Evolutionary conservation across 1,284 basidiomycete genomes (phyloP).

Genomic region (Fomitopsis betulina): DNA sequence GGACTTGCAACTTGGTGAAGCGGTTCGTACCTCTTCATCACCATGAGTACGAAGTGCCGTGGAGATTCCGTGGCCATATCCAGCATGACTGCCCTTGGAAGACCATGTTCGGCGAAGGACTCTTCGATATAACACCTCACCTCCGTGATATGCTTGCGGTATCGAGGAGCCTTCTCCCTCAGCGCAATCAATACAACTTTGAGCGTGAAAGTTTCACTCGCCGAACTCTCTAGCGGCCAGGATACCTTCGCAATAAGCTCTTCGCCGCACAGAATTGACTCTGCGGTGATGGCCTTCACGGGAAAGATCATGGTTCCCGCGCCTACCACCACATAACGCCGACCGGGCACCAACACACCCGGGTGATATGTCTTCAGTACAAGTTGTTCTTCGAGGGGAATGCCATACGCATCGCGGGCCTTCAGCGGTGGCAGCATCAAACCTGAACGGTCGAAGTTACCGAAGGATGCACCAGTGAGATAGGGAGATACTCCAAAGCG

Average conservation of each 20-base stretch:
- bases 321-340: constrained; percentile 1
- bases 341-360: neutral
- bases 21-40: constrained; percentile 11
- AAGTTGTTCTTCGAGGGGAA: neutral
- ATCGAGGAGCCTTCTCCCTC: neutral
- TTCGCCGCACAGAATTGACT: neutral
- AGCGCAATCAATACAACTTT: neutral
- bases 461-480: neutral
- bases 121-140: constrained; percentile 5
- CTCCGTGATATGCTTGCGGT: constrained; percentile 7
- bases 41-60: constrained; percentile 3
- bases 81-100: constrained; percentile 2
- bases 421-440: neutral
- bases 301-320: constrained; percentile 7
- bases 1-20: constrained; percentile 15
- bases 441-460: neutral
- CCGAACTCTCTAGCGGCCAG: constrained; percentile 1
- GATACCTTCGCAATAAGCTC: constrained; percentile 5
- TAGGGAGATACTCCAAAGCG: constrained; percentile 14
- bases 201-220: neutral
- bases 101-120: neutral
- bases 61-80: neutral
- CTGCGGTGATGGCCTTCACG: neutral
- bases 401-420: neutral
- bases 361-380: neutral